Evolutionary conservation across 2,329 filamentous ascomycete species (phyloP).

Genomic region (Verticillium longisporum): DNA sequence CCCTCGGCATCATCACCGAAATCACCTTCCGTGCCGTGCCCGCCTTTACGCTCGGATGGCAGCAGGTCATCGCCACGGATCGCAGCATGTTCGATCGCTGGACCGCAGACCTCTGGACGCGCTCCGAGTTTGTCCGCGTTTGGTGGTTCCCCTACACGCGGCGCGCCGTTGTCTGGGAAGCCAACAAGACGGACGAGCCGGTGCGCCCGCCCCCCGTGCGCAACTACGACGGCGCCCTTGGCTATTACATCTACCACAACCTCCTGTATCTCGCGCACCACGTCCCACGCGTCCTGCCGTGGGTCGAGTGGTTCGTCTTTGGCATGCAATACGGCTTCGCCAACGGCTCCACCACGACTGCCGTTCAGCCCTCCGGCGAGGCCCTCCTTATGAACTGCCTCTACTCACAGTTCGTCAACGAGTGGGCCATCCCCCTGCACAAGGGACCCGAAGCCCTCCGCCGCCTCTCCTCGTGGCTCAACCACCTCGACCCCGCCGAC

Average conservation of each 20-base stretch:
- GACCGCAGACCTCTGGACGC: constrained; percentile 70
- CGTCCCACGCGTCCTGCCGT: constrained; percentile 72
- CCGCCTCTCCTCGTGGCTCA: constrained; percentile 81
- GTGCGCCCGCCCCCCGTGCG: constrained; percentile 52
- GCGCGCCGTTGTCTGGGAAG: constrained; percentile 82
- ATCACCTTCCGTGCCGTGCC: constrained; percentile 77
- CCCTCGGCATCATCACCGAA: constrained; percentile 84
- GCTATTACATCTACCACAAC: constrained; percentile 89
- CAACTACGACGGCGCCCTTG: constrained; percentile 77
- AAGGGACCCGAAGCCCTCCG: constrained; percentile 82
- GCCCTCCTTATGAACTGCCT: constrained; percentile 94
- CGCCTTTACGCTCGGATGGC: constrained; percentile 80
- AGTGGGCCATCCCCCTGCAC: constrained; percentile 87
- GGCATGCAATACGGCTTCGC: constrained; percentile 95
- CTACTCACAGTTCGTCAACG: constrained; percentile 97
- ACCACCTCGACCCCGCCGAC: constrained; percentile 54
- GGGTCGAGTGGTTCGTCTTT: constrained; percentile 94
- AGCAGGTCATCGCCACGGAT: constrained; percentile 70
- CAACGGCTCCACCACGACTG: constrained; percentile 60
- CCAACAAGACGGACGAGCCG: constrained; percentile 65
- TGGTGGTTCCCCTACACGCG: constrained; percentile 98
- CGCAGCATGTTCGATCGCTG: constrained; percentile 63
- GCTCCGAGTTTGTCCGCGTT: constrained; percentile 81
- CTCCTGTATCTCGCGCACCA: constrained; percentile 75
- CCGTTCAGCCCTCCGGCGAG: constrained; percentile 70